These are phyloP conservation scores for Elaeis oleifera DNA, from an alignment of 202 grass and related monocot genomes.

Conservation along the genomic window DNA sequence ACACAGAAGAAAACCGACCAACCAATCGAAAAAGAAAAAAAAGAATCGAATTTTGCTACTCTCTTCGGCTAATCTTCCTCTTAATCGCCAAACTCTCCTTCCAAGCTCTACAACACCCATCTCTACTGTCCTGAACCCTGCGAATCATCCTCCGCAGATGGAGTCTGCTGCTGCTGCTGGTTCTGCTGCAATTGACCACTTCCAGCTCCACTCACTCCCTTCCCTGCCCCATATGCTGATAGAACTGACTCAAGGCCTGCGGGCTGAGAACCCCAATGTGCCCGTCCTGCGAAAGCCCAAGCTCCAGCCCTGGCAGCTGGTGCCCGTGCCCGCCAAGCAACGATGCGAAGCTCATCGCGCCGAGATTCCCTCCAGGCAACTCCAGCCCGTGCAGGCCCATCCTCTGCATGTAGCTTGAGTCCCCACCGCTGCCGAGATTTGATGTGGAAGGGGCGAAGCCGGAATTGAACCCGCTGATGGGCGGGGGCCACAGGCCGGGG, in stretches of 20 bases:
- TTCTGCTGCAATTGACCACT: slow-evolving; percentile 44
- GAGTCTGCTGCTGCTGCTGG: slow-evolving; percentile 55
- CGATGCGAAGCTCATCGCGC: slow-evolving; percentile 65
- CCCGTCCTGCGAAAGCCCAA: slow-evolving; percentile 76
- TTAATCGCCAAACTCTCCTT: no score
- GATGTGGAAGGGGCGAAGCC: no score
- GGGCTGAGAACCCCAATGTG: slow-evolving; percentile 59
- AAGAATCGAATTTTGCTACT: no score
- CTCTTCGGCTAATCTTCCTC: no score
- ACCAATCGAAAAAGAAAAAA: not conserved
- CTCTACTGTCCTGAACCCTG: slow-evolving; percentile 51
- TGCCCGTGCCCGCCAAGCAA: slow-evolving; percentile 57
- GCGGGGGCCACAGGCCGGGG: slow-evolving; percentile 31
- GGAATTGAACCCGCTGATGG: slow-evolving; percentile 9
- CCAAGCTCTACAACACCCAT: no score
- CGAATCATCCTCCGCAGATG: slow-evolving; percentile 47
- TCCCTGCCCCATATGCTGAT: slow-evolving; percentile 43
- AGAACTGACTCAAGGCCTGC: slow-evolving; percentile 58
- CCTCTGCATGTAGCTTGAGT: slow-evolving; percentile 7
- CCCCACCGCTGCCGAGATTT: slow-evolving; percentile 15
- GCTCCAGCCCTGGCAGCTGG: slow-evolving; percentile 71
- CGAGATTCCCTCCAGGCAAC: slow-evolving; percentile 3
- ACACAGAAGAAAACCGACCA: slow-evolving; percentile 8
- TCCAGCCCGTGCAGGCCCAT: slow-evolving; percentile 20
- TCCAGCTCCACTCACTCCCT: slow-evolving; percentile 6